Evolutionary conservation across 2,329 filamentous ascomycete genomes (phyloP).

Genomic region (Monosporascus cannonballus): DNA sequence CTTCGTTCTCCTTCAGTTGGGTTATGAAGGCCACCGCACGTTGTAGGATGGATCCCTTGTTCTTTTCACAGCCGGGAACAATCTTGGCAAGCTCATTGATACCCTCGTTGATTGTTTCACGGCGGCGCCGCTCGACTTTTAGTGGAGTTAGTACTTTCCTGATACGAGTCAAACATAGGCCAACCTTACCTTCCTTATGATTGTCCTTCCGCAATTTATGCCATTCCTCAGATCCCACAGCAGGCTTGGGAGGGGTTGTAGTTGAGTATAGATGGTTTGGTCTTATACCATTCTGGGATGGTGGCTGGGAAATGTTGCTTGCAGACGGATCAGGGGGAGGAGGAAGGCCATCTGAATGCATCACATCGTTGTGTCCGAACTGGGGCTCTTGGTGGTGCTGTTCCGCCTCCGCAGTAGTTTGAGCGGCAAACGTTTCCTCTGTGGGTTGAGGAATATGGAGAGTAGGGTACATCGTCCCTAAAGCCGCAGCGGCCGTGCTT

Average conservation of each 20-base stretch:
- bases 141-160: slow-evolving; percentile 11
- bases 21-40: slow-evolving; percentile 92
- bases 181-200: slow-evolving; percentile 83
- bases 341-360: slow-evolving; percentile 29
- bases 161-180: background rate
- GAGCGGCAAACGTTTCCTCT: slow-evolving; percentile 54
- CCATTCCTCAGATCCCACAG: slow-evolving; percentile 96
- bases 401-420: slow-evolving; percentile 34
- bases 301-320: slow-evolving; percentile 13
- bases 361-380: slow-evolving; percentile 27
- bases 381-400: slow-evolving; percentile 30
- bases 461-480: slow-evolving; percentile 53
- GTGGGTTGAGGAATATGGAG: slow-evolving; percentile 52
- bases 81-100: slow-evolving; percentile 98
- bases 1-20: slow-evolving; percentile 89
- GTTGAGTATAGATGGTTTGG: slow-evolving; percentile 28
- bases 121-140: slow-evolving; percentile 86
- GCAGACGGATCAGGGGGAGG: slow-evolving; percentile 22
- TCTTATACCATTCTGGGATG: slow-evolving; percentile 35
- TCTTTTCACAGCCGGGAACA: slow-evolving; percentile 96
- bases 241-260: slow-evolving; percentile 61
- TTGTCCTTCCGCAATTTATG: slow-evolving; percentile 96
- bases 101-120: slow-evolving; percentile 97
- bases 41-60: slow-evolving; percentile 94
- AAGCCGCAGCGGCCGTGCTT: slow-evolving; percentile 53